Evolutionary conservation across 805 yeast genomes (phyloP).

Genomic region (Saturnispora galanensis): DNA sequence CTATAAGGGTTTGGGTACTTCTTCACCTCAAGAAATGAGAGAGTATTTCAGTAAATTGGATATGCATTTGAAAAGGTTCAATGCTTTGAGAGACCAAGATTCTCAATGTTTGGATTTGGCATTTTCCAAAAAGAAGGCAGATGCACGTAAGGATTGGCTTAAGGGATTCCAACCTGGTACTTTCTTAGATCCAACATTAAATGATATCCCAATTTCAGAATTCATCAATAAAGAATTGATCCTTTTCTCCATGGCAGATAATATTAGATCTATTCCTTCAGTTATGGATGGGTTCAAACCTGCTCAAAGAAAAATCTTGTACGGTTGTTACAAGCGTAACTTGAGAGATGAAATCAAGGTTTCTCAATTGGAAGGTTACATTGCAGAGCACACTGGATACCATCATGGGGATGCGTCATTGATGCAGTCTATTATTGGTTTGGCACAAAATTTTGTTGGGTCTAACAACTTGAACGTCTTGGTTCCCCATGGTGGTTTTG

Average conservation of each 20-base stretch:
- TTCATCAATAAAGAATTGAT: constrained; percentile 93
- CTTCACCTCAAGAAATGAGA: constrained; percentile 70
- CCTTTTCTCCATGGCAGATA: constrained; percentile 93
- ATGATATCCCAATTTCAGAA: constrained; percentile 79
- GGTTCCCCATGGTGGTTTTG: constrained; percentile 90
- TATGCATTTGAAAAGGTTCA: constrained; percentile 77
- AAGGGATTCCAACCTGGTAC: constrained; percentile 89
- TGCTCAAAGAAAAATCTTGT: constrained; percentile 90
- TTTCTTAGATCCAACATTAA: constrained; percentile 67
- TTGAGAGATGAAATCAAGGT: constrained; percentile 74
- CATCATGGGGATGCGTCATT: constrained; percentile 93
- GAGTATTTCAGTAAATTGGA: constrained; percentile 83
- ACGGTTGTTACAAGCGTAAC: constrained; percentile 77
- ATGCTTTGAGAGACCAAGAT: constrained; percentile 71
- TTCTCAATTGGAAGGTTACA: constrained; percentile 82
- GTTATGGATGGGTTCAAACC: constrained; percentile 94
- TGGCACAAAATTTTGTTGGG: constrained; percentile 94
- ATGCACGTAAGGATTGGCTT: constrained; percentile 95
- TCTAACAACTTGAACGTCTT: constrained; percentile 78
- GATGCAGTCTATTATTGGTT: constrained; percentile 80
- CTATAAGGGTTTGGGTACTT: constrained; percentile 98
- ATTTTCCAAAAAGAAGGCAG: constrained; percentile 89
- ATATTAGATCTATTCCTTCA: constrained; percentile 89
- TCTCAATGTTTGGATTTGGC: constrained; percentile 78
- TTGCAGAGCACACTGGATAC: constrained; percentile 80